Evolutionary conservation across 2,329 filamentous ascomycete genomes (phyloP).

Genomic region (Blastomyces emzantsi): DNA sequence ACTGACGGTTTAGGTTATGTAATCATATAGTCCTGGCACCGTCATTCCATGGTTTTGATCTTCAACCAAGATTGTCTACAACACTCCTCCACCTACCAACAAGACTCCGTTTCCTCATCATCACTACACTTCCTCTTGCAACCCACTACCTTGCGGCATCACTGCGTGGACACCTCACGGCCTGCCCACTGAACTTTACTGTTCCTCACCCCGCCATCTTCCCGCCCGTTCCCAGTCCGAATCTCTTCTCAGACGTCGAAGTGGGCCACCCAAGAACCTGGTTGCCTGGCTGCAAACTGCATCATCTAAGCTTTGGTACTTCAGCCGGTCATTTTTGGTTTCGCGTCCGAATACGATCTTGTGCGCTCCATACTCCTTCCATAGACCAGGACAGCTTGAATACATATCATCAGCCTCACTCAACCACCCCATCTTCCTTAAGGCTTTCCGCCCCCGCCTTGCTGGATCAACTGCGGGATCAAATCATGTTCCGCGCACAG

Average conservation of each 20-base stretch:
- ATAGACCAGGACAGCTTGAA: background rate
- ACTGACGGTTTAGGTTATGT: background rate
- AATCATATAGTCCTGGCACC: too few species aligned
- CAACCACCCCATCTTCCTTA: background rate
- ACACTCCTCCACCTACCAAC: background rate
- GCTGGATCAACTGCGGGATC: background rate
- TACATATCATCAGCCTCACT: background rate
- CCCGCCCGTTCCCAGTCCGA: background rate
- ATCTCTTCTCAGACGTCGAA: background rate
- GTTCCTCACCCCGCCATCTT: background rate
- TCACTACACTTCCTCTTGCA: background rate
- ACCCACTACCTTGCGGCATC: background rate
- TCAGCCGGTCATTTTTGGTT: background rate
- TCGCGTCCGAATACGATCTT: background rate
- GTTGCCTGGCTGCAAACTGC: constrained; percentile 1
- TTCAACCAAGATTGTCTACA: background rate
- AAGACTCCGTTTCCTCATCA: background rate
- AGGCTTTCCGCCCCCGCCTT: background rate
- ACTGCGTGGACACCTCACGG: background rate
- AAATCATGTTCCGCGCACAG: constrained; percentile 51
- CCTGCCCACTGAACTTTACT: background rate
- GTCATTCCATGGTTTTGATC: background rate
- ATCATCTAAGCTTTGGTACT: background rate
- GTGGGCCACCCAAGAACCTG: background rate
- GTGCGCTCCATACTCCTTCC: background rate